Conservation (phyloP, 2,329 filamentous ascomycete species). For the Diaporthe citrichinensis region DNA sequence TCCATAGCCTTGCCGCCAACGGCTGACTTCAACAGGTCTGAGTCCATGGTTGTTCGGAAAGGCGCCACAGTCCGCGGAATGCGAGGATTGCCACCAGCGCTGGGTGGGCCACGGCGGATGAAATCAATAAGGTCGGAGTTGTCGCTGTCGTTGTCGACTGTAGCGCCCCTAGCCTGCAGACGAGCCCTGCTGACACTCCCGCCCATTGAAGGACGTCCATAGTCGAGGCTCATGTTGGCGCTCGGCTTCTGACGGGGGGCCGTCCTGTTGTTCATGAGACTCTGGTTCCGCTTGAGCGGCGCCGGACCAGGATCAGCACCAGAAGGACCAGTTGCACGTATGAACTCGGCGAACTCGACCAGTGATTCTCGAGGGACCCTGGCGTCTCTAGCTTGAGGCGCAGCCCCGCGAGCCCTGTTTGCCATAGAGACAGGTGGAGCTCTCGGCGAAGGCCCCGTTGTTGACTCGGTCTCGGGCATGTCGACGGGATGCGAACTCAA, state of each 20-base stretch:
- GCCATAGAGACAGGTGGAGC: conserved; percentile 50
- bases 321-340: conserved; percentile 85
- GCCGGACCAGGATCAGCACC: conserved; percentile 47
- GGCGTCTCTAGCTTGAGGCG: conserved; percentile 76
- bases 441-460: conserved; percentile 49
- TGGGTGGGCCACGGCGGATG: conserved; percentile 87
- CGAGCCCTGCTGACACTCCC: conserved; percentile 60
- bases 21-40: conserved; percentile 77
- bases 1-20: conserved; percentile 71
- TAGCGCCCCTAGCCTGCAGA: conserved; percentile 80
- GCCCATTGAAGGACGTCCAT: conserved; percentile 54
- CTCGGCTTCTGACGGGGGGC: conserved; percentile 48
- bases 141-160: conserved; percentile 72
- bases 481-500: conserved; percentile 54
- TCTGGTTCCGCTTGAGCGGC: conserved; percentile 40
- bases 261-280: conserved; percentile 52
- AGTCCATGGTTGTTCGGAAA: conserved; percentile 88
- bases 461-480: conserved; percentile 45
- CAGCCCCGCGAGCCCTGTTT: conserved; percentile 51
- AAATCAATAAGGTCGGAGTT: conserved; percentile 96
- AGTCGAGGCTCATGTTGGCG: conserved; percentile 56
- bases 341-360: conserved; percentile 89
- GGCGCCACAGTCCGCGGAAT: conserved; percentile 88
- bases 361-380: conserved; percentile 79
- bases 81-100: conserved; percentile 69